phyloP scores from a whole-genome alignment of 1,284 basidiomycete species.

The Peniophora sp. region DNA sequence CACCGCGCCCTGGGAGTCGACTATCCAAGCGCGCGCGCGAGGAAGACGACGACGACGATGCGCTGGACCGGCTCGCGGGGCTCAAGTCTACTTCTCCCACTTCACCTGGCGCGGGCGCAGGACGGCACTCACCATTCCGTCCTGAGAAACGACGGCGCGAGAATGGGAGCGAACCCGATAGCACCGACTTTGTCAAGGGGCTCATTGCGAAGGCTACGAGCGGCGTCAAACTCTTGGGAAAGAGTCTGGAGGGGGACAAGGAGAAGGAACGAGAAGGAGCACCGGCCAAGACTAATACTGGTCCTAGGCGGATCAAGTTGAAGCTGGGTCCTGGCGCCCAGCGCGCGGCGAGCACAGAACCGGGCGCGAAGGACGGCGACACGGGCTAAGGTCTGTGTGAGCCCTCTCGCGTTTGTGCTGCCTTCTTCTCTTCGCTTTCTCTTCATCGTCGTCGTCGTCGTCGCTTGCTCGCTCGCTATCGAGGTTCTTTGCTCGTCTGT shows the following conservation, averaged over 20 bases:
- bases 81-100: conserved; percentile 35
- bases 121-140: conserved; percentile 23
- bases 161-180: conserved; percentile 64
- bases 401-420: too few relatives aligned
- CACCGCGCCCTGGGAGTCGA: conserved; percentile 33
- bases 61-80: conserved; percentile 43
- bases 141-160: conserved; percentile 68
- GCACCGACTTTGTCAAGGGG: conserved; percentile 16
- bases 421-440: too few relatives aligned
- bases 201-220: conserved; percentile 4
- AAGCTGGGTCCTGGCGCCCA: conserved; percentile 46
- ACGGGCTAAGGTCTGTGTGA: conserved; percentile 39
- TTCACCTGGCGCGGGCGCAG: conserved; percentile 27
- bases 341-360: conserved; percentile 44
- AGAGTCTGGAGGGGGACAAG: background rate
- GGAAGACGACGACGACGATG: conserved; percentile 39
- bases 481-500: too few relatives aligned
- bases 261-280: background rate
- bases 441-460: too few relatives aligned
- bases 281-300: conserved; percentile 35
- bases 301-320: conserved; percentile 72
- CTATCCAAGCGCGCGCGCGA: conserved; percentile 18
- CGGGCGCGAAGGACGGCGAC: conserved; percentile 66
- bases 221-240: too few relatives aligned
- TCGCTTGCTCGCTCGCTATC: too few relatives aligned